Conservation (phyloP, 352 stramenopile genomes). For the Saprolegnia diclina region DNA sequence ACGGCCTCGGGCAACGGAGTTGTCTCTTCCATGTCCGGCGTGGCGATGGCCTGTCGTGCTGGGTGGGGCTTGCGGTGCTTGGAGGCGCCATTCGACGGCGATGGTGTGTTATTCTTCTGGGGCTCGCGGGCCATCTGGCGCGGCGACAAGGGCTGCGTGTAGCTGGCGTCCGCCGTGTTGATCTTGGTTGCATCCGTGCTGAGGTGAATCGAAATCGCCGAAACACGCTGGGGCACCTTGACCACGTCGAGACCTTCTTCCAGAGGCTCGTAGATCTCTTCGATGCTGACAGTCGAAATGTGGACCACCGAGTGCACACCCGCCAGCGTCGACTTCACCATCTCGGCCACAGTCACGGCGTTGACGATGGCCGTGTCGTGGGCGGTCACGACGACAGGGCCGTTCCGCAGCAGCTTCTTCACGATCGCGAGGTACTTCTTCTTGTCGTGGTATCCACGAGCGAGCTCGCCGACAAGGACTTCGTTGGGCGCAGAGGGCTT, state of each 20-base stretch:
- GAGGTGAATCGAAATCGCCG: constrained; percentile 67
- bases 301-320: constrained; percentile 71
- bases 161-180: constrained; percentile 51
- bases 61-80: background rate
- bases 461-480: constrained; percentile 35
- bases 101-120: background rate
- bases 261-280: constrained; percentile 79
- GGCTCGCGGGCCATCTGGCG: background rate
- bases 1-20: background rate
- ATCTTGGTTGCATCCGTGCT: constrained; percentile 48
- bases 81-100: background rate
- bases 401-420: background rate
- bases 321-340: constrained; percentile 71
- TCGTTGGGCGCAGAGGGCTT: constrained; percentile 52
- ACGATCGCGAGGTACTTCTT: too few species aligned
- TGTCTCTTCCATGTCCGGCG: background rate
- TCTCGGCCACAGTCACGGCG: constrained; percentile 76
- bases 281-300: constrained; percentile 71
- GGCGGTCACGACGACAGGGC: constrained; percentile 57
- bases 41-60: background rate
- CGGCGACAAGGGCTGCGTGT: constrained; percentile 62
- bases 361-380: constrained; percentile 84
- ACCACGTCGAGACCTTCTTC: constrained; percentile 80
- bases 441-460: too few species aligned
- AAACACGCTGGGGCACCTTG: constrained; percentile 62